Evolutionary conservation across 2,329 filamentous ascomycete genomes (phyloP).

Genomic region (Blumeria hordei): DNA sequence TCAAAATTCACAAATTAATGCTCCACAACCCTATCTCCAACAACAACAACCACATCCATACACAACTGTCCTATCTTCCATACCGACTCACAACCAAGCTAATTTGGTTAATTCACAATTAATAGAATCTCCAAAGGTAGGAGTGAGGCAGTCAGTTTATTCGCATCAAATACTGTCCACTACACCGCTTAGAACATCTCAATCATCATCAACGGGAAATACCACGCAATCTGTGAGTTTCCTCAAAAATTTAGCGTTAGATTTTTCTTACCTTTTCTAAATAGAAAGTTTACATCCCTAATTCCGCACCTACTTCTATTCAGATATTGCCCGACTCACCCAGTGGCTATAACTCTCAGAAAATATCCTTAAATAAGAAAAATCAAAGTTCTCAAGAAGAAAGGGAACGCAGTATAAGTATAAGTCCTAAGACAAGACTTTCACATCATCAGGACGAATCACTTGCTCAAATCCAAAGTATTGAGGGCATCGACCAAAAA

Average conservation of each 20-base stretch:
- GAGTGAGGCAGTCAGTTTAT: no score
- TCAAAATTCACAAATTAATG: conserved; percentile 15
- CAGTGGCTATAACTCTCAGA: conserved; percentile 23
- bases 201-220: no score
- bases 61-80: no score
- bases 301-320: conserved; percentile 16
- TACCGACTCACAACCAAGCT: no score
- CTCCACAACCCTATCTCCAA: conserved; percentile 13
- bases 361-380: conserved; percentile 19
- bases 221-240: no score
- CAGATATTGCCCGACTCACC: conserved; percentile 20
- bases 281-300: conserved; percentile 5
- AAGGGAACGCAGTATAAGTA: conserved; percentile 45
- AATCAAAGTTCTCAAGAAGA: conserved; percentile 30
- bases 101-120: no score
- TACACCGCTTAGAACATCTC: no score
- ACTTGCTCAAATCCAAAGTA: neutral
- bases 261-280: no score
- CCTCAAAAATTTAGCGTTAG: no score
- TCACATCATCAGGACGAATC: conserved; percentile 10
- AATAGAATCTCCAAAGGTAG: no score
- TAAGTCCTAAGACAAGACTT: conserved; percentile 54
- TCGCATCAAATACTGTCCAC: no score
- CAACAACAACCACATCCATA: no score
- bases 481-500: neutral